Evolutionary conservation across 768 basidiomycete species (phyloP).

Genomic region (Suillus cothurnatus): DNA sequence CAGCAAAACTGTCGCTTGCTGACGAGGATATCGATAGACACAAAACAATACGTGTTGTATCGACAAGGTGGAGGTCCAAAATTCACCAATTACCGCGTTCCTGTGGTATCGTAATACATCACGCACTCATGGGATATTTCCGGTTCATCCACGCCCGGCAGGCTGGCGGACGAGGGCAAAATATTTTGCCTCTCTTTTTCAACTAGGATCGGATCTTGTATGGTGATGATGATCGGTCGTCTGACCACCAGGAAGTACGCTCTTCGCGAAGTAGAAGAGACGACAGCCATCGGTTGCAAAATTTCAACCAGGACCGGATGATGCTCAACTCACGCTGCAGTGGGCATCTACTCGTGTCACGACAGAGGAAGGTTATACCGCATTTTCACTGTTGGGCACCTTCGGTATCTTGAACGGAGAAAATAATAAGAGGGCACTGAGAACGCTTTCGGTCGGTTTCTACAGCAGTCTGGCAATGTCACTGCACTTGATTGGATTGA

Average conservation of each 20-base stretch:
- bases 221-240: neutral
- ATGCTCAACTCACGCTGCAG: constrained; percentile 4
- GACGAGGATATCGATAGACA: constrained; percentile 4
- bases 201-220: constrained; percentile 8
- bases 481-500: neutral
- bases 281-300: constrained; percentile 8
- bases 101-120: constrained; percentile 17
- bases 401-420: neutral
- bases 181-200: constrained; percentile 13
- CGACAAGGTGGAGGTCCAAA: constrained; percentile 19
- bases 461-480: neutral
- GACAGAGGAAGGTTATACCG: constrained; percentile 10
- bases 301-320: constrained; percentile 9
- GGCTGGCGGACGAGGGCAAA: constrained; percentile 9
- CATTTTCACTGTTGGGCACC: constrained; percentile 13
- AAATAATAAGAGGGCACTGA: neutral
- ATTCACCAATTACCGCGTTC: constrained; percentile 14
- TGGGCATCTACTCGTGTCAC: constrained; percentile 9
- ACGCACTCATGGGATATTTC: constrained; percentile 11
- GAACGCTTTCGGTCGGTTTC: neutral
- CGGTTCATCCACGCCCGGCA: neutral
- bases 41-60: constrained; percentile 18
- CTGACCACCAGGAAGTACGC: constrained; percentile 12
- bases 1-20: neutral
- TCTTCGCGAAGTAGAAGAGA: neutral